Evolutionary conservation across 2,329 filamentous ascomycete species (phyloP).

Genomic region (Blumeria graminis): DNA sequence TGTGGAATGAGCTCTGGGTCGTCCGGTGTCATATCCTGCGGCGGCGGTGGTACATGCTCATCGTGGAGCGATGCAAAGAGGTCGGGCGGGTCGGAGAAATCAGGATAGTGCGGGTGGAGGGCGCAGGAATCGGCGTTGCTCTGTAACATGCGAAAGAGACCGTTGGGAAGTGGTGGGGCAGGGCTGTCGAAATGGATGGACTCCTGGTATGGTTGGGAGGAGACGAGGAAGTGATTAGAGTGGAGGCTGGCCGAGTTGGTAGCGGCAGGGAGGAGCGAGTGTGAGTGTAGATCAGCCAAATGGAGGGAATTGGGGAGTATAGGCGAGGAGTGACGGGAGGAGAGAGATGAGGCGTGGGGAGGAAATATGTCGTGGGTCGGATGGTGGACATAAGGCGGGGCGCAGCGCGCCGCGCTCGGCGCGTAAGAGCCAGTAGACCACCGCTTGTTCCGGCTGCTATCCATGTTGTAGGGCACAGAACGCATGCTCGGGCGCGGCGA

Average conservation of each 20-base stretch:
- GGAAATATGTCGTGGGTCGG: conserved; percentile 34
- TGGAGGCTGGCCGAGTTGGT: conserved; percentile 24
- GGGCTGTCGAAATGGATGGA: conserved; percentile 32
- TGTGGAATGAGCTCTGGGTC: conserved; percentile 55
- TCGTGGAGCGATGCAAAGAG: conserved; percentile 52
- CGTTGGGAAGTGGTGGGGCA: conserved; percentile 40
- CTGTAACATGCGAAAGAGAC: conserved; percentile 48
- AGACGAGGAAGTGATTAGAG: conserved; percentile 34
- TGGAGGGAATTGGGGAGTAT: conserved; percentile 17
- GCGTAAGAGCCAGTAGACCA: conserved; percentile 59
- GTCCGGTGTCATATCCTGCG: conserved; percentile 58
- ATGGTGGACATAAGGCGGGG: conserved; percentile 38
- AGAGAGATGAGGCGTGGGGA: conserved; percentile 27
- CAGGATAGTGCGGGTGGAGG: conserved; percentile 44
- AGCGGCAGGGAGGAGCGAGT: conserved; percentile 26
- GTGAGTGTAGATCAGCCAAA: conserved; percentile 29
- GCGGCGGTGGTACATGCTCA: conserved; percentile 47
- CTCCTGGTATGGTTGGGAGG: conserved; percentile 23
- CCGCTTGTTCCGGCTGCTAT: conserved; percentile 41
- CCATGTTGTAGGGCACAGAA: conserved; percentile 46
- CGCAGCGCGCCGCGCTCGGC: conserved; percentile 27
- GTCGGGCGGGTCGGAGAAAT: conserved; percentile 54
- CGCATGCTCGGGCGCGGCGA: conserved; percentile 44
- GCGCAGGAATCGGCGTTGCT: conserved; percentile 48
- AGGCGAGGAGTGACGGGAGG: conserved; percentile 25